phyloP scores from a whole-genome alignment of 441 rosid species.

The Gossypium gossypioides region DNA sequence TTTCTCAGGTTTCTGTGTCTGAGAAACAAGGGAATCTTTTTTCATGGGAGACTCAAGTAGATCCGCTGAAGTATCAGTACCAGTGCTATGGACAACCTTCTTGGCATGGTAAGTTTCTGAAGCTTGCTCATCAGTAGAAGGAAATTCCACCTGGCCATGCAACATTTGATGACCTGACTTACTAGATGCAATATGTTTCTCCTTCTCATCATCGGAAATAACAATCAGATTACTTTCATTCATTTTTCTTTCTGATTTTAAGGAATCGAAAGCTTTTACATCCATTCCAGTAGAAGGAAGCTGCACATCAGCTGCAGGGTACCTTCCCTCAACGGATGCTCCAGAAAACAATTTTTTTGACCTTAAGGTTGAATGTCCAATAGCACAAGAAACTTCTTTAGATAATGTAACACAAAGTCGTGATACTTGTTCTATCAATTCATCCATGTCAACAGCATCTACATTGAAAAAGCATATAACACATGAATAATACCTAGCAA shows the following conservation, averaged over 20 bases:
- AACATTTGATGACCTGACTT: conserved; percentile 23
- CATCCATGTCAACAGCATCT: conserved; percentile 60
- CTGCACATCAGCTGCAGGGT: conserved; percentile 22
- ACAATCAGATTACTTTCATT: conserved; percentile 30
- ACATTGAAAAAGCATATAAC: conserved; percentile 20
- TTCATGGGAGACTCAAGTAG: conserved; percentile 22
- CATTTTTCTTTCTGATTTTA: conserved; percentile 20
- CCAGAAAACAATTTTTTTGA: conserved; percentile 20
- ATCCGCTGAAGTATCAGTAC: conserved; percentile 29
- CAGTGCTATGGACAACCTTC: conserved; percentile 24
- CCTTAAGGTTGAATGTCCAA: conserved; percentile 18
- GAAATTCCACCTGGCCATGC: conserved; percentile 23
- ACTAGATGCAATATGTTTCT: conserved; percentile 28
- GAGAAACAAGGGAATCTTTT: conserved; percentile 30
- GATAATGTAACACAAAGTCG: conserved; percentile 50
- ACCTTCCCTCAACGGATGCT: conserved; percentile 18
- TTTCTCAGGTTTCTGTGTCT: conserved; percentile 30
- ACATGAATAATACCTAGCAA: conserved; percentile 6
- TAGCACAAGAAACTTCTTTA: conserved; percentile 26
- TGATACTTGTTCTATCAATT: conserved; percentile 55
- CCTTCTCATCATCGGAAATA: conserved; percentile 60
- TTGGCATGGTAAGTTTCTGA: conserved; percentile 24
- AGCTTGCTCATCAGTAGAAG: conserved; percentile 24
- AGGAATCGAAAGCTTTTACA: conserved; percentile 29
- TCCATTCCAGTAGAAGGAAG: conserved; percentile 27